Evolutionary conservation across 2,329 filamentous ascomycete genomes (phyloP).

Genomic region (Tolypocladium sp.): DNA sequence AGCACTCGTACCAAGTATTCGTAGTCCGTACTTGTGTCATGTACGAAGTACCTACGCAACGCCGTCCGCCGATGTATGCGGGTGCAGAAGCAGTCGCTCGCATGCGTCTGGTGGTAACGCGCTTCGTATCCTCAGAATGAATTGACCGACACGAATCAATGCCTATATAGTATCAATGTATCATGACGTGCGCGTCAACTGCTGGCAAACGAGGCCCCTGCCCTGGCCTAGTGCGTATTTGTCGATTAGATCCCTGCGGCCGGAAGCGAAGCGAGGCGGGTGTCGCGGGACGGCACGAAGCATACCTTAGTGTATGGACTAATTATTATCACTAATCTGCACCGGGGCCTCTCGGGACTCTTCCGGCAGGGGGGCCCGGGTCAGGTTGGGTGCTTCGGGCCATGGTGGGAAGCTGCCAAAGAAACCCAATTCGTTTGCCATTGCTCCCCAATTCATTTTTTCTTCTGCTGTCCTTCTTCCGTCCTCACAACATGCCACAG

Average conservation of each 20-base stretch:
- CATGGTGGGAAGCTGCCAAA: neutral
- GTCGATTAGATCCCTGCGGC: neutral
- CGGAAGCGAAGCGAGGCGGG: neutral
- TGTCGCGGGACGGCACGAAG: neutral
- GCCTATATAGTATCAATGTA: no score
- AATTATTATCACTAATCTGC: no score
- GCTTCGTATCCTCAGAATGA: no score
- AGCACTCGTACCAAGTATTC: no score
- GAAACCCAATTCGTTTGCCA: neutral
- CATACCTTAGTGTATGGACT: no score
- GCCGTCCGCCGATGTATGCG: no score
- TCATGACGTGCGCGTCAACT: no score
- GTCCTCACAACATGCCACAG: neutral
- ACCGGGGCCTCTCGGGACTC: neutral
- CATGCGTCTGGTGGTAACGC: no score
- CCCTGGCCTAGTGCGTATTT: neutral
- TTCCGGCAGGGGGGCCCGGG: neutral
- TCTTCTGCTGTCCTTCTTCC: neutral
- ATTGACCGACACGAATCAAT: no score
- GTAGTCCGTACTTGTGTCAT: no score
- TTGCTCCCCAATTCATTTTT: neutral
- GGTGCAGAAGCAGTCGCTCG: no score
- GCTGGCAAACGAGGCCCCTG: neutral
- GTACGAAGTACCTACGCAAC: no score
- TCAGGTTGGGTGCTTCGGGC: neutral